Evolutionary conservation across 805 yeast species (phyloP).

Genomic region (Blastobotrys mokoenaii): DNA sequence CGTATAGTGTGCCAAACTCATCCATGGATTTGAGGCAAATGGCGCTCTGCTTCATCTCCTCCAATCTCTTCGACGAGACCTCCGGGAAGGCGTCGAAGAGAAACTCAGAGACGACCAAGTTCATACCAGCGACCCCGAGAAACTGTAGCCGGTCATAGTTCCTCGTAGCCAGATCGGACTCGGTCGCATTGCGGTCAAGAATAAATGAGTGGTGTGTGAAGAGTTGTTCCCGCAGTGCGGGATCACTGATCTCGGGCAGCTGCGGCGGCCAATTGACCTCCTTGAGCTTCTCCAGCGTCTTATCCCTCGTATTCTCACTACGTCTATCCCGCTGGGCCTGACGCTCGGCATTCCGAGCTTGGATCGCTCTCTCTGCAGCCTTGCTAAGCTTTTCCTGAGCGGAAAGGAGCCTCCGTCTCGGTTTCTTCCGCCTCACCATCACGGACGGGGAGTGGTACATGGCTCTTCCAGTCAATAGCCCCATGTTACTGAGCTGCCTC

Average conservation of each 20-base stretch:
- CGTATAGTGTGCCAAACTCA: neutral
- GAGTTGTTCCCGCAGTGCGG: neutral
- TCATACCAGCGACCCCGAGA: neutral
- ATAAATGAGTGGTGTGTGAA: neutral
- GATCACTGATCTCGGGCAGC: neutral
- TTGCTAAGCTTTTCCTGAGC: too few relatives aligned
- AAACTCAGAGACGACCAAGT: neutral
- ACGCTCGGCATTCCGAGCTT: too few relatives aligned
- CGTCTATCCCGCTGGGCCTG: too few relatives aligned
- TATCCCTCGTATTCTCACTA: neutral
- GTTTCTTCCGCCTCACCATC: too few relatives aligned
- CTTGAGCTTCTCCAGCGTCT: neutral
- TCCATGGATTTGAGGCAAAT: neutral
- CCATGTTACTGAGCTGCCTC: too few relatives aligned
- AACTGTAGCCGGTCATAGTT: neutral
- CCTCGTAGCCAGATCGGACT: neutral
- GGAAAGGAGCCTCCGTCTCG: too few relatives aligned
- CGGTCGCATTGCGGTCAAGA: neutral
- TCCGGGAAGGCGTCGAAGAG: neutral
- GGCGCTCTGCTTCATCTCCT: neutral
- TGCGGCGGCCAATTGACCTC: neutral
- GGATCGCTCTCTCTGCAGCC: too few relatives aligned
- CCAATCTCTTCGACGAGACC: neutral
- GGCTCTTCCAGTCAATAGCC: too few relatives aligned
- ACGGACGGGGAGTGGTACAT: too few relatives aligned